Conservation (phyloP, 805 yeast species). For the Pichia insulana region DNA sequence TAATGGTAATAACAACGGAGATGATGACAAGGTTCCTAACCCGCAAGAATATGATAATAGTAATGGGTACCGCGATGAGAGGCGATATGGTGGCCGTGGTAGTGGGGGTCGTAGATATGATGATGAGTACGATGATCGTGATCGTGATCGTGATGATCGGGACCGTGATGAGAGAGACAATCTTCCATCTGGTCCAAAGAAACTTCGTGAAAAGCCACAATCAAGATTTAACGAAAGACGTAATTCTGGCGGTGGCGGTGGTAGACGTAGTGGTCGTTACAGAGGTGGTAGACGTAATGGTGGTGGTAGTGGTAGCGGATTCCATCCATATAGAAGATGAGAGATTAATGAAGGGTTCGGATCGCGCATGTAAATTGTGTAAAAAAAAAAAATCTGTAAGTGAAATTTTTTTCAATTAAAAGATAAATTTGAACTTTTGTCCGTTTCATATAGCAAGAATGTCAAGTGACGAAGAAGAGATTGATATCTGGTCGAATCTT, state of each 20-base stretch:
- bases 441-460: too few relatives aligned
- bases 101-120: not conserved
- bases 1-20: slow-evolving; percentile 12
- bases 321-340: slow-evolving; percentile 26
- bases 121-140: not conserved
- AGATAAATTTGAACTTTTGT: too few relatives aligned
- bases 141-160: not conserved
- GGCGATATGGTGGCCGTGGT: not conserved
- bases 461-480: slow-evolving; percentile 29
- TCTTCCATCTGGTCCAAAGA: slow-evolving; percentile 29
- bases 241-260: slow-evolving; percentile 8
- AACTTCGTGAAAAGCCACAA: slow-evolving; percentile 16
- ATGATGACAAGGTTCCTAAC: slow-evolving; percentile 28
- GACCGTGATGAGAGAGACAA: slow-evolving; percentile 7
- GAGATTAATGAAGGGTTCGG: not conserved
- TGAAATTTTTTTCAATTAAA: not conserved
- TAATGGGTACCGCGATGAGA: not conserved
- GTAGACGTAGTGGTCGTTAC: slow-evolving; percentile 20
- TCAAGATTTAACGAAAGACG: slow-evolving; percentile 12
- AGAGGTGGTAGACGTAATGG: slow-evolving; percentile 13
- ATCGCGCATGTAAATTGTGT: not conserved
- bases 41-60: slow-evolving; percentile 25
- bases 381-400: not conserved
- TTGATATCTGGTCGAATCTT: slow-evolving; percentile 56
- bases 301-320: slow-evolving; percentile 21